A percentile compares a stretch with the other conserved stretches of the same genome.
phyloP scores from a whole-genome alignment of 1,284 basidiomycete genomes.

The Rhodotorula sp. region DNA sequence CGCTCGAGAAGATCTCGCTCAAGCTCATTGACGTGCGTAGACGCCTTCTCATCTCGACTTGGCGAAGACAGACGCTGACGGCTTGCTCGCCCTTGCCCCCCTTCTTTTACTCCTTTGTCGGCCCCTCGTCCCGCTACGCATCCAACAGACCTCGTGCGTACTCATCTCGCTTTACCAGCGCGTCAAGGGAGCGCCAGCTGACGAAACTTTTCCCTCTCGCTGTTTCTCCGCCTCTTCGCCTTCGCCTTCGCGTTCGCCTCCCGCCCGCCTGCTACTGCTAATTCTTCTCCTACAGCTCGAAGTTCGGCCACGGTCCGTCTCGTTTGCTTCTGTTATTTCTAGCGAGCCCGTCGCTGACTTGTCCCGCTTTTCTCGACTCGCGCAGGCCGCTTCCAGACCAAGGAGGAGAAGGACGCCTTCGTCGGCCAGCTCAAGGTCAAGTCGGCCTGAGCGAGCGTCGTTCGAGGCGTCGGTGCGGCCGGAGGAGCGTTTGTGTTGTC shows the following conservation, averaged over 20 bases:
- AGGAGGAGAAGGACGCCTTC: slow-evolving; percentile 93
- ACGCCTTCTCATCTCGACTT: not conserved
- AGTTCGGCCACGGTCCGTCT: slow-evolving; percentile 46
- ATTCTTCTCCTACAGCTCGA: not conserved
- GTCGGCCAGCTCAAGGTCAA: slow-evolving; percentile 35
- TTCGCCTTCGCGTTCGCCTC: too few relatives aligned
- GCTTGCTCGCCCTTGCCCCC: slow-evolving; percentile 58
- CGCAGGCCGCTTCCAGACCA: slow-evolving; percentile 36
- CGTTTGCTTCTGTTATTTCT: too few relatives aligned
- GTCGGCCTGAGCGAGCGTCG: slow-evolving; percentile 13
- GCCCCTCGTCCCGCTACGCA: slow-evolving; percentile 48
- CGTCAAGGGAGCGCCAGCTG: too few relatives aligned
- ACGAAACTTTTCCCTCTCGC: too few relatives aligned
- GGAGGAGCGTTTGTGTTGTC: too few relatives aligned
- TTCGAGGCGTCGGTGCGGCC: too few relatives aligned
- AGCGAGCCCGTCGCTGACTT: too few relatives aligned
- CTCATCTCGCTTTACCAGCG: not conserved
- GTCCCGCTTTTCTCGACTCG: too few relatives aligned
- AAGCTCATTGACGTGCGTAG: slow-evolving; percentile 71
- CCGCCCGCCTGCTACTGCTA: too few relatives aligned
- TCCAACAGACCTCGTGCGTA: not conserved
- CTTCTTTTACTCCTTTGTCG: slow-evolving; percentile 60
- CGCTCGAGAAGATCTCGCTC: slow-evolving; percentile 86
- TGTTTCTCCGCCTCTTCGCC: too few relatives aligned
- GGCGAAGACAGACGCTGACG: not conserved